A percentile compares a stretch with the other conserved stretches of the same genome.
phyloP scores from a whole-genome alignment of 768 basidiomycete species.

The Calvatia gigantea region DNA sequence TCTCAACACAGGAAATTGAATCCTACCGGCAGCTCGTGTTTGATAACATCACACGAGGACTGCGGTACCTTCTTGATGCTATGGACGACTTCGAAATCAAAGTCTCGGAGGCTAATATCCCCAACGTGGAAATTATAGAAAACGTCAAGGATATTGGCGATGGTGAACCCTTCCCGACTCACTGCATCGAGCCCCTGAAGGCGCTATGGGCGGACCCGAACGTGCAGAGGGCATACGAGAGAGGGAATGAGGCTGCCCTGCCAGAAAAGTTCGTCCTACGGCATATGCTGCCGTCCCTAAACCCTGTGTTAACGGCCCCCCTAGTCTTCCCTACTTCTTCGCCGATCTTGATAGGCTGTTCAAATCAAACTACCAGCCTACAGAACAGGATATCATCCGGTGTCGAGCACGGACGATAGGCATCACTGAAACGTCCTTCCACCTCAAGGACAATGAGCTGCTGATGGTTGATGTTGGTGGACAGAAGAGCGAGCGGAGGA shows the following conservation, averaged over 20 bases:
- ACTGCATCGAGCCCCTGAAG: constrained; percentile 65
- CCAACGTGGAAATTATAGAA: constrained; percentile 60
- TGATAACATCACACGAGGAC: constrained; percentile 85
- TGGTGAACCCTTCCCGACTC: constrained; percentile 72
- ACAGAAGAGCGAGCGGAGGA: constrained; percentile 89
- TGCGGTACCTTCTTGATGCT: constrained; percentile 78
- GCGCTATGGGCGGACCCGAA: constrained; percentile 74
- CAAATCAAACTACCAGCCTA: constrained; percentile 64
- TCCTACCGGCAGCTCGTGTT: constrained; percentile 90
- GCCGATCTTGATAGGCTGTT: constrained; percentile 78
- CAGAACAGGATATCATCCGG: constrained; percentile 85
- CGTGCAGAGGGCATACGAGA: constrained; percentile 69
- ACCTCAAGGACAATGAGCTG: constrained; percentile 76
- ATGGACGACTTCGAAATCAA: constrained; percentile 88
- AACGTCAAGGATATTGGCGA: constrained; percentile 71
- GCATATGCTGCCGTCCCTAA: neutral
- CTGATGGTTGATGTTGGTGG: constrained; percentile 94
- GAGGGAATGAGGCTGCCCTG: constrained; percentile 88
- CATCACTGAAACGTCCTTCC: constrained; percentile 86
- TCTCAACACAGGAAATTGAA: constrained; percentile 80
- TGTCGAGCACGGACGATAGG: constrained; percentile 87
- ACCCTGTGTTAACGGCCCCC: neutral
- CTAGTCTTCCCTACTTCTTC: constrained; percentile 74
- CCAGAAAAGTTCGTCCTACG: constrained; percentile 77
- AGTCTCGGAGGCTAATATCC: constrained; percentile 57